phyloP scores from a whole-genome alignment of 768 basidiomycete species.

The Leccinum disarticulatum region DNA sequence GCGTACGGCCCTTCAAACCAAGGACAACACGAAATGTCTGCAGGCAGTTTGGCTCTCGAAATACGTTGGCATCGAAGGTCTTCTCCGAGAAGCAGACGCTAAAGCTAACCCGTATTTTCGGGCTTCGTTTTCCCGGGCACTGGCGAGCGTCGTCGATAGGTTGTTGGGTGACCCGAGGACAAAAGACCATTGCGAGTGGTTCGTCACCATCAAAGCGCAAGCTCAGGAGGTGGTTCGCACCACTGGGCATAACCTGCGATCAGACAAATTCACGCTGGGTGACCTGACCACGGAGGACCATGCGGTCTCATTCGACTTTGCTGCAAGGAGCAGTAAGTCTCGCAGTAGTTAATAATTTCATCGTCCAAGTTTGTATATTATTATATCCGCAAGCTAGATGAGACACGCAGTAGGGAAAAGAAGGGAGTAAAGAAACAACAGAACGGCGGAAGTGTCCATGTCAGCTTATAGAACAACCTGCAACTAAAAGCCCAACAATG shows the following conservation, averaged over 20 bases:
- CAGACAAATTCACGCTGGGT: constrained; percentile 29
- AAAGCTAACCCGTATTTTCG: constrained; percentile 38
- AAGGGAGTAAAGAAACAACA: neutral
- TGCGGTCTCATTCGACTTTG: constrained; percentile 32
- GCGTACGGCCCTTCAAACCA: constrained; percentile 55
- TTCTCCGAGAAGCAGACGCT: constrained; percentile 31
- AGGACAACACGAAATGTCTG: constrained; percentile 49
- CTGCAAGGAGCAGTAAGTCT: constrained; percentile 27
- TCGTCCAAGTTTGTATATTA: neutral
- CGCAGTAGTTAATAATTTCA: constrained; percentile 18
- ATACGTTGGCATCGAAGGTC: constrained; percentile 41
- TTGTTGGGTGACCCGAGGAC: constrained; percentile 28
- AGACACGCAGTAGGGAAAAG: neutral
- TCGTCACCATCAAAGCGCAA: constrained; percentile 20
- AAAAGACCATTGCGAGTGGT: constrained; percentile 16
- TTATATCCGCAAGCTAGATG: constrained; percentile 13
- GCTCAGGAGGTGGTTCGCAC: constrained; percentile 19
- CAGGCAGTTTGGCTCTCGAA: constrained; percentile 62
- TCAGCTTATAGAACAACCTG: neutral
- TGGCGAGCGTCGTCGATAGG: constrained; percentile 42
- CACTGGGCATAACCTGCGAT: constrained; percentile 13
- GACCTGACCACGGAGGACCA: constrained; percentile 27
- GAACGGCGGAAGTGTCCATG: constrained; percentile 11
- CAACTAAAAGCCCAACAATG: constrained; percentile 6
- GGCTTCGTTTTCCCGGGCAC: constrained; percentile 47